Evolutionary conservation across 1,139 yeast genomes (phyloP), one percentile per base, ranked within the genome.

Genomic region (Suhomyces coccinellae): DNA sequence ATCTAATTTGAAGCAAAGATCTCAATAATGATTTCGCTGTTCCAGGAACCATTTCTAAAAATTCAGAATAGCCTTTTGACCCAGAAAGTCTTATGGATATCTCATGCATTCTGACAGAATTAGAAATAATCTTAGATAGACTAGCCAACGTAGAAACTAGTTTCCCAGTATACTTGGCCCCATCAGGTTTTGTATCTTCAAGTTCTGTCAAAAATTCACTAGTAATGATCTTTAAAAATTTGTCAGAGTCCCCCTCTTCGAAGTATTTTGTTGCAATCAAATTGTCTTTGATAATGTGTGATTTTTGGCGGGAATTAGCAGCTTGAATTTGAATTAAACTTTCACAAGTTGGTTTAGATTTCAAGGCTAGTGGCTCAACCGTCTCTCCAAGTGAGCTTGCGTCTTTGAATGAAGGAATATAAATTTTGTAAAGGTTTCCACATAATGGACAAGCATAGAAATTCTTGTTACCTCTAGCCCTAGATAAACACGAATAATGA

Each of bases 371-470:
- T 8, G 24, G 32, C 7, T 33, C 37, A 8, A 33, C 43, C 3
- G 55, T 33, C 2, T 58, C 56, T 13, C 59, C 60, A 6, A 54
- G 57, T 30, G 46, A 51, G 3, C 36, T 43, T 27, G 62, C 66
- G 37, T 60, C 58, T 34, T 56, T 51, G 41, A 67, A 73, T 3
- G 75, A 67, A 31, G 78, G 87, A 52, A 78, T 54, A 48, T 77
- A 73, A 2, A 65, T 50, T 47, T 74, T 73, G 48, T 73, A 76
- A 26, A 69, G 67, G 2, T 80, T 75, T 52, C 80, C 82, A 59
- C 91, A 85, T 39, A 85, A 67, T 0, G 91, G 90, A 62, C 91
- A 85, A 6, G 48, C 41, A n/a, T 26, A 45, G 20, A 29, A 38
- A 16, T 36, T 45, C n/a, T 37, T 41, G 10, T 22, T 20, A 2